Evolutionary conservation across 2,329 filamentous ascomycete species (phyloP), one percentile per base, ranked within the genome.

Genomic region (Talaromyces piceae): DNA sequence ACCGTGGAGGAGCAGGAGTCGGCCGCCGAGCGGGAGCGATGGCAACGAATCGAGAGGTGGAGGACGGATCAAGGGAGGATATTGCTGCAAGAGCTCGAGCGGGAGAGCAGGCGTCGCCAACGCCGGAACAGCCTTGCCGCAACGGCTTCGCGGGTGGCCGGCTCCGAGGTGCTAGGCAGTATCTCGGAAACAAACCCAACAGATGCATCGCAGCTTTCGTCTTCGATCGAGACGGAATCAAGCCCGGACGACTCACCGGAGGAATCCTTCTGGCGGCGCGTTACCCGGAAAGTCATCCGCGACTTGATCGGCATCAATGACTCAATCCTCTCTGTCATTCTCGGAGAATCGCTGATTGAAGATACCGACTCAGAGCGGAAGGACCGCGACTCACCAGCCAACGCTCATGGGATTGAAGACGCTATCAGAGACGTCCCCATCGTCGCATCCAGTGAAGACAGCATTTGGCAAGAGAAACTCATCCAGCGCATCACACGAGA

Each of bases 231-330:
- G 25, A 76, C 81, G 50, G 72, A 75, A 30, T 66, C 69, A 1
- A 62, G 70, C 4, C 60, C 65, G 5, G 61, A 62, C 6, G 63
- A 68, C 2, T 66, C 69, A 1, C 76, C 81, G 26, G 74, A 77
- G 39, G 83, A 89, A 57, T 84, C 86, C 1, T 80, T 94, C 58
- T 88, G 89, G 82, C 83, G 84, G 54, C 81, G 86, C 9, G 81
- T 97, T 46, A 95, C 91, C 2, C 82, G 87, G 52, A 88, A 84
- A 61, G 86, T 97, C 25, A 89, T 98, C 59, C 82, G 84, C 48
- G 90, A 96, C 63, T 73, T 98, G 41, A 87, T 97, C 65, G 91
- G 91, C 7, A 87, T 98, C 50, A 91, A 97, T 60, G 89, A 96
- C 56, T 80, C 81, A 46, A 75, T 93, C 18, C 77, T 98, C 7